Percentiles rank a stretch among this genome's conserved stretches.
phyloP scores from a whole-genome alignment of 345 rosid genomes.

The Populus simonii region DNA sequence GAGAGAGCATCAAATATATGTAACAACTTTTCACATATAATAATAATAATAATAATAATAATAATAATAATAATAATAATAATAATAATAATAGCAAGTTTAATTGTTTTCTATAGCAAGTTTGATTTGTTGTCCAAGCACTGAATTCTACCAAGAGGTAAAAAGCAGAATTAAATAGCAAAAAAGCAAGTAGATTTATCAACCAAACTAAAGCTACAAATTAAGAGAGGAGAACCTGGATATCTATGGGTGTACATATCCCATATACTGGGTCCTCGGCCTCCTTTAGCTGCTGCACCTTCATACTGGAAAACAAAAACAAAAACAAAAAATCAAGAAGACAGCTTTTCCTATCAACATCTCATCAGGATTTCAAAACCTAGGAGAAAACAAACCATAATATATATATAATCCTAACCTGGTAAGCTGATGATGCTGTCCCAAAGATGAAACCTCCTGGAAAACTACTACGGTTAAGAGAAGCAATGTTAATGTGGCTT shows the following conservation, averaged over 20 bases:
- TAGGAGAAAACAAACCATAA: background rate
- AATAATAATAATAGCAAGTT: too few species aligned
- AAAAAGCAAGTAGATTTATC: background rate
- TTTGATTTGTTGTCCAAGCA: too few species aligned
- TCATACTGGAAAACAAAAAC: slow-evolving; percentile 7
- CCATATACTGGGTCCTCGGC: slow-evolving; percentile 23
- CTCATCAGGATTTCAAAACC: background rate
- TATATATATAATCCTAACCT: background rate
- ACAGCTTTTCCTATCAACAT: background rate
- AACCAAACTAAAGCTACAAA: background rate
- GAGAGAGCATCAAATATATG: too few species aligned
- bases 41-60: too few species aligned
- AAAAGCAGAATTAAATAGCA: too few species aligned
- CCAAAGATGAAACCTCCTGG: slow-evolving; percentile 17
- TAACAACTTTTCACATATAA: too few species aligned
- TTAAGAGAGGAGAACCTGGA: slow-evolving; percentile 7
- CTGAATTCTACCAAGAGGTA: too few species aligned
- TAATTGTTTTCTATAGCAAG: too few species aligned
- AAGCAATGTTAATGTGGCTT: background rate
- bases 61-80: too few species aligned
- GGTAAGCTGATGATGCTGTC: slow-evolving; percentile 22
- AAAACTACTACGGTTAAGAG: slow-evolving; percentile 16
- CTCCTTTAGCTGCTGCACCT: slow-evolving; percentile 22
- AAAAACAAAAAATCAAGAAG: background rate
- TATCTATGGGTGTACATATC: slow-evolving; percentile 14